These are phyloP conservation scores for Scytalidium sp. DNA, from an alignment of 2,329 filamentous ascomycete species.

Conservation along the genomic window DNA sequence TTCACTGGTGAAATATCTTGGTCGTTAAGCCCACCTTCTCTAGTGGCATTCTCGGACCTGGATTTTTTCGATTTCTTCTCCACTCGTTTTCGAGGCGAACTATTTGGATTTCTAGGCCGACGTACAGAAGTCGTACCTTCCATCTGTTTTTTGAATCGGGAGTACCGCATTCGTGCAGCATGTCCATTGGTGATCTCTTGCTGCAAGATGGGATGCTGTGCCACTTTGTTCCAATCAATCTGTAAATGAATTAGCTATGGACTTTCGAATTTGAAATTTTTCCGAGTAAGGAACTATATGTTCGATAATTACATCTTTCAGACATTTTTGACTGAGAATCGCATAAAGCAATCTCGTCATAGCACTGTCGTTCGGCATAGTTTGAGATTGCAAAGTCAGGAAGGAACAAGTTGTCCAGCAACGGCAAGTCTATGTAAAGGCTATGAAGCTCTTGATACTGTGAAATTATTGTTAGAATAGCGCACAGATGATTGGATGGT, in stretches of 20 bases:
- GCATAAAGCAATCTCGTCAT: conserved; percentile 51
- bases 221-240: conserved; percentile 52
- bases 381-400: conserved; percentile 21
- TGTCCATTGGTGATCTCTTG: conserved; percentile 53
- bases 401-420: not conserved
- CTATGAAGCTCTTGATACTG: not conserved
- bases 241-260: conserved; percentile 24
- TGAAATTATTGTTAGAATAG: not conserved
- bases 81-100: conserved; percentile 13
- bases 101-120: conserved; percentile 10
- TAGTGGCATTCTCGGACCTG: conserved; percentile 24
- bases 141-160: conserved; percentile 50
- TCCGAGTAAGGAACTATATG: not conserved
- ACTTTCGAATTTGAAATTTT: not conserved
- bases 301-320: conserved; percentile 40
- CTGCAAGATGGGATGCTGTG: conserved; percentile 30
- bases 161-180: conserved; percentile 54
- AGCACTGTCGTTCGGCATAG: conserved; percentile 42
- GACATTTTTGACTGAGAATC: conserved; percentile 51
- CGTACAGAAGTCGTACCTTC: conserved; percentile 34
- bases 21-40: conserved; percentile 40
- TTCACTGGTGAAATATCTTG: conserved; percentile 4
- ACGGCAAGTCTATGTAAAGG: not conserved
- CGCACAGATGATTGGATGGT: not conserved
- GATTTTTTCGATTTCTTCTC: conserved; percentile 15